A percentile compares a stretch with the other conserved stretches of the same genome.
Conservation (phyloP, 495 filamentous ascomycete species). For the Glutinoglossum americanum region DNA sequence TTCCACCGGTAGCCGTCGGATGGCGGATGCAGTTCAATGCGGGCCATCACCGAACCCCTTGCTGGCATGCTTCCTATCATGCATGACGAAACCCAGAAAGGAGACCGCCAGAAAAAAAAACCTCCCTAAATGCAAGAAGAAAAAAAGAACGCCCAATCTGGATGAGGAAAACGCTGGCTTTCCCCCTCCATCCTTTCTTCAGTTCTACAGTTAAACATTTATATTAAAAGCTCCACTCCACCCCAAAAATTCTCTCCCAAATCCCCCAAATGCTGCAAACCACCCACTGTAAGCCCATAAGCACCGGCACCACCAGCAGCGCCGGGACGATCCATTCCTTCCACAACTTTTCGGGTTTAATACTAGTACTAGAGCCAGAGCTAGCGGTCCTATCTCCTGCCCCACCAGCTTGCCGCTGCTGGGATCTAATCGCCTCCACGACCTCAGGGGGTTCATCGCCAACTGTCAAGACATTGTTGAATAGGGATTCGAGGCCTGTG, state of each 20-base stretch:
- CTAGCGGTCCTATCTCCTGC: background rate
- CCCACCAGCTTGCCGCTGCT: background rate
- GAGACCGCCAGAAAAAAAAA: too few species aligned
- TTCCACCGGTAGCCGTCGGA: too few species aligned
- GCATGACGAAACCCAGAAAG: too few species aligned
- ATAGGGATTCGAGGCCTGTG: constrained; percentile 26
- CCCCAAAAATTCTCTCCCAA: background rate
- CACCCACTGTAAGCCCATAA: background rate
- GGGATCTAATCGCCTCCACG: background rate
- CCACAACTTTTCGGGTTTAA: background rate
- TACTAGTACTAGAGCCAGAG: background rate
- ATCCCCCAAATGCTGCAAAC: background rate
- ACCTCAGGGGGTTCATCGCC: constrained; percentile 18
- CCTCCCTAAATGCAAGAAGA: too few species aligned
- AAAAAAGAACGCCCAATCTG: too few species aligned
- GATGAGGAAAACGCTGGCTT: too few species aligned
- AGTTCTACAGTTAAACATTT: too few species aligned
- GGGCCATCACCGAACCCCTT: too few species aligned
- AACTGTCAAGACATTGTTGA: constrained; percentile 25
- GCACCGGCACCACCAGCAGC: background rate
- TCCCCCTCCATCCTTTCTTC: too few species aligned
- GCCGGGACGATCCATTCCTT: background rate
- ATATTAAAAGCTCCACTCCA: too few species aligned
- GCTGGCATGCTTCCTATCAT: too few species aligned
- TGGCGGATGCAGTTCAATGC: too few species aligned